Conservation (phyloP, 805 yeast species). For the Yarrowia sp. region DNA sequence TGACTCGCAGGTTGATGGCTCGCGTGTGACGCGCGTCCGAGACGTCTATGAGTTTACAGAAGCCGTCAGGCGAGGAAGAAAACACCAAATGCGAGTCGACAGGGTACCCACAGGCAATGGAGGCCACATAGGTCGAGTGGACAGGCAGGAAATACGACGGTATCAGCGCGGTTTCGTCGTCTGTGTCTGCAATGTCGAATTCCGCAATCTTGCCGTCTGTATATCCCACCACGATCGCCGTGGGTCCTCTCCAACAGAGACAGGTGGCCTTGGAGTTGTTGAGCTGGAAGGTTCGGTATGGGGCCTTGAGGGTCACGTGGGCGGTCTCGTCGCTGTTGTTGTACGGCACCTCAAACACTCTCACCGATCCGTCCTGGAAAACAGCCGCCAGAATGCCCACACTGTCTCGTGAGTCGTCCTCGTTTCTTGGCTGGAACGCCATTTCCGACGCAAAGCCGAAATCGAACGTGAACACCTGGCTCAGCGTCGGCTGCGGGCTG, state of each 20-base stretch:
- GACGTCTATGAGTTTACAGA: slow-evolving; percentile 25
- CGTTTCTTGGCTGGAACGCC: slow-evolving; percentile 48
- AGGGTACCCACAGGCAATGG: slow-evolving; percentile 18
- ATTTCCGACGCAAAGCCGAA: slow-evolving; percentile 47
- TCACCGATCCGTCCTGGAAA: slow-evolving; percentile 65
- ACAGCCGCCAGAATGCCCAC: slow-evolving; percentile 53
- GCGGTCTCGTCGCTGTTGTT: not conserved
- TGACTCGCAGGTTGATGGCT: slow-evolving; percentile 45
- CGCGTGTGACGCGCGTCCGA: slow-evolving; percentile 40
- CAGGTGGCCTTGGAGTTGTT: slow-evolving; percentile 53
- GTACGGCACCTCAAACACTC: slow-evolving; percentile 54
- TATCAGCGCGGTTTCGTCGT: slow-evolving; percentile 23
- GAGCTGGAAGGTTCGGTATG: slow-evolving; percentile 40
- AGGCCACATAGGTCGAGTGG: slow-evolving; percentile 24
- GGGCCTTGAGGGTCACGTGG: slow-evolving; percentile 33
- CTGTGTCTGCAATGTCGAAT: slow-evolving; percentile 52
- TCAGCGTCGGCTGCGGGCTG: slow-evolving; percentile 41
- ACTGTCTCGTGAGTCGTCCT: slow-evolving; percentile 3
- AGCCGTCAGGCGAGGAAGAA: slow-evolving; percentile 35
- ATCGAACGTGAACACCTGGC: slow-evolving; percentile 47
- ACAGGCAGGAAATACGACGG: slow-evolving; percentile 22
- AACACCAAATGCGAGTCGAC: slow-evolving; percentile 8
- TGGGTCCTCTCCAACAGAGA: slow-evolving; percentile 57
- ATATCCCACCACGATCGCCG: slow-evolving; percentile 62
- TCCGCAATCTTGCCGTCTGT: slow-evolving; percentile 67